A percentile compares a stretch with the other conserved stretches of the same genome.
Evolutionary conservation across 2,329 filamentous ascomycete species (phyloP).

Genomic region (Calonectria pseudoreteaudii): DNA sequence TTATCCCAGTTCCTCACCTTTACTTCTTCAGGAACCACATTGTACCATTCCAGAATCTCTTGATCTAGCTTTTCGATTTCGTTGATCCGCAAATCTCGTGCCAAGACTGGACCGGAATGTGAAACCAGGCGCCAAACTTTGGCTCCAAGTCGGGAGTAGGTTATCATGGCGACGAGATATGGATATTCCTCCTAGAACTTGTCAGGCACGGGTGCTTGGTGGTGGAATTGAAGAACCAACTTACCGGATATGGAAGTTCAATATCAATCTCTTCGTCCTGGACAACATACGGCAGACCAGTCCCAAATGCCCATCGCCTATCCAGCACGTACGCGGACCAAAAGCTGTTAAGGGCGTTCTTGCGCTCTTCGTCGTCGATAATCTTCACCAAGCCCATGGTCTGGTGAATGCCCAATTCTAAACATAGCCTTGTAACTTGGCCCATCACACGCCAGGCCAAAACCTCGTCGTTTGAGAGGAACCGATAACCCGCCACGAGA

Average conservation of each 20-base stretch:
- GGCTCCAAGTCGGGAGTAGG: constrained; percentile 84
- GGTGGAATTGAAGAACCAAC: constrained; percentile 36
- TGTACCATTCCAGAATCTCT: constrained; percentile 89
- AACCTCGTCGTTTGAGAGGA: constrained; percentile 86
- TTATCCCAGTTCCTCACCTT: constrained; percentile 70
- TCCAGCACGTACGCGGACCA: constrained; percentile 91
- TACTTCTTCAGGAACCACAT: constrained; percentile 73
- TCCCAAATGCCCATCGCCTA: constrained; percentile 89
- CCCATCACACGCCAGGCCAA: constrained; percentile 90
- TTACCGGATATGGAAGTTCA: constrained; percentile 81
- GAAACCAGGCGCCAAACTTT: constrained; percentile 89
- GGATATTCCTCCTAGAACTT: constrained; percentile 63
- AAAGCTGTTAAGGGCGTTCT: constrained; percentile 78
- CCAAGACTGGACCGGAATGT: constrained; percentile 71
- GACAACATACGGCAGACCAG: constrained; percentile 85
- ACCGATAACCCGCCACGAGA: constrained; percentile 76
- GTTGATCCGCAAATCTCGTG: constrained; percentile 74
- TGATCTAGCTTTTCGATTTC: constrained; percentile 86
- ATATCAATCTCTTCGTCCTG: constrained; percentile 89
- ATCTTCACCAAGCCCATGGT: constrained; percentile 79
- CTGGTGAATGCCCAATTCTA: constrained; percentile 86
- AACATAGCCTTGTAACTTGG: constrained; percentile 81
- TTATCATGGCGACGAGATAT: constrained; percentile 86
- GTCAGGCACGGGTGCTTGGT: constrained; percentile 31
- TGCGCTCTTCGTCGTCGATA: constrained; percentile 74